phyloP scores from a whole-genome alignment of 768 basidiomycete genomes.

The Suillus subalutaceus region DNA sequence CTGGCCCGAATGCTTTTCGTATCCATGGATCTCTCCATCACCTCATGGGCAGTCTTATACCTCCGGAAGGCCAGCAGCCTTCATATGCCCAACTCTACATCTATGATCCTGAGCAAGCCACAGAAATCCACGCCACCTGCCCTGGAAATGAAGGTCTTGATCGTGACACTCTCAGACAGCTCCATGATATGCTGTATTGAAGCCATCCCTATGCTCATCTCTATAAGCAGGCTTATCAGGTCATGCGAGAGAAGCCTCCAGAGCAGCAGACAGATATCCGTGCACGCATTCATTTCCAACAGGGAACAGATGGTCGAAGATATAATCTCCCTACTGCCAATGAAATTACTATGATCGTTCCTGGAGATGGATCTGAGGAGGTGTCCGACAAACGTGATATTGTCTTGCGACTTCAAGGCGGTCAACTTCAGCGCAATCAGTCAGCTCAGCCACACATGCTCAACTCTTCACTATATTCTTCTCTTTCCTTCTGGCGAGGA shows the following conservation, averaged over 20 bases:
- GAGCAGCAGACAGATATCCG: constrained; percentile 19
- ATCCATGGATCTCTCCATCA: constrained; percentile 43
- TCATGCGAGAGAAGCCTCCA: constrained; percentile 26
- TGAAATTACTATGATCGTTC: constrained; percentile 37
- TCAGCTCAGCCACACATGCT: constrained; percentile 39
- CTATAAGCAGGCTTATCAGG: constrained; percentile 36
- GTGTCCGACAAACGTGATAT: constrained; percentile 34
- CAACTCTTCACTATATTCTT: constrained; percentile 45
- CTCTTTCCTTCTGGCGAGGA: constrained; percentile 43
- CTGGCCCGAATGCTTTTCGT: constrained; percentile 37
- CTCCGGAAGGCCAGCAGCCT: constrained; percentile 23
- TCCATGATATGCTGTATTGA: constrained; percentile 28
- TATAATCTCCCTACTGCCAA: constrained; percentile 49
- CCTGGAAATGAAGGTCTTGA: constrained; percentile 26
- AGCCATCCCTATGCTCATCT: constrained; percentile 29
- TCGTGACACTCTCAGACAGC: constrained; percentile 18
- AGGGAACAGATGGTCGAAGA: constrained; percentile 29
- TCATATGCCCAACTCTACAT: constrained; percentile 46
- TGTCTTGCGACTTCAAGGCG: constrained; percentile 27
- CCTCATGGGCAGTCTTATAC: constrained; percentile 34
- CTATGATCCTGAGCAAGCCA: constrained; percentile 40
- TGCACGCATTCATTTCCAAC: constrained; percentile 14
- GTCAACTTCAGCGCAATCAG: constrained; percentile 31
- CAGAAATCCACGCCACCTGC: constrained; percentile 21
- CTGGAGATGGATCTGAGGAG: constrained; percentile 25